Evolutionary conservation across 164 flowering plant genomes (phyloP).

Genomic region (Macadamia integrifolia): DNA sequence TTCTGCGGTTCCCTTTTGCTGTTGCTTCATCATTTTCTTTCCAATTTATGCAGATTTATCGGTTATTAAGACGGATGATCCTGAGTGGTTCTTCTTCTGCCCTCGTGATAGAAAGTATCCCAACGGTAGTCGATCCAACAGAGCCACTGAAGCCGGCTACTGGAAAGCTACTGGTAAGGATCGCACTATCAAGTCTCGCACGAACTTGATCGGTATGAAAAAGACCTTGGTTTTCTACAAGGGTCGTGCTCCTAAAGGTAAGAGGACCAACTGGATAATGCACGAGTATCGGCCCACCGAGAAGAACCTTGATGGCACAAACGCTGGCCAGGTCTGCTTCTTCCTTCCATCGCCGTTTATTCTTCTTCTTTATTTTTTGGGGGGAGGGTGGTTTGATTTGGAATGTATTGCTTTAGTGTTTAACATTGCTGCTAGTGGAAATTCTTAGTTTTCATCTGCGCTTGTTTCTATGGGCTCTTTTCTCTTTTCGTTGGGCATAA

Average conservation of each 20-base stretch:
- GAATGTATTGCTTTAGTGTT: no score
- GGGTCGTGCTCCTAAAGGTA: constrained; percentile 70
- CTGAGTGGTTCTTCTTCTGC: constrained; percentile 70
- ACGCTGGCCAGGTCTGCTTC: constrained; percentile 52
- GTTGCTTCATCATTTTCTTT: not conserved
- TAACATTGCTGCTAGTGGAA: no score
- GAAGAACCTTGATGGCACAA: constrained; percentile 51
- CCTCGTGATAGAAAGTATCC: constrained; percentile 69
- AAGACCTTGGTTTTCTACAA: constrained; percentile 66
- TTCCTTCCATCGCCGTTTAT: not conserved
- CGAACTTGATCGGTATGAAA: constrained; percentile 48
- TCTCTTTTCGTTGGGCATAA: no score
- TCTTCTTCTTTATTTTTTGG: no score
- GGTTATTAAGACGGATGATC: constrained; percentile 41
- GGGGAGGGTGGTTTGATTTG: no score
- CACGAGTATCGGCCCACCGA: constrained; percentile 66
- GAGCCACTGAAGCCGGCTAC: constrained; percentile 64
- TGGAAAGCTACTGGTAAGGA: constrained; percentile 89
- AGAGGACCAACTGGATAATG: constrained; percentile 63
- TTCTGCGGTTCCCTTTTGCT: no score
- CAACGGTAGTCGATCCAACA: constrained; percentile 54
- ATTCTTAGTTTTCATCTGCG: no score
- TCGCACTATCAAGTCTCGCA: constrained; percentile 41
- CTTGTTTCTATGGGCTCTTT: no score
- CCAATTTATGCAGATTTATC: constrained; percentile 35